Evolutionary conservation across 1,284 basidiomycete genomes (phyloP).

Genomic region (Spongiforma sp.): DNA sequence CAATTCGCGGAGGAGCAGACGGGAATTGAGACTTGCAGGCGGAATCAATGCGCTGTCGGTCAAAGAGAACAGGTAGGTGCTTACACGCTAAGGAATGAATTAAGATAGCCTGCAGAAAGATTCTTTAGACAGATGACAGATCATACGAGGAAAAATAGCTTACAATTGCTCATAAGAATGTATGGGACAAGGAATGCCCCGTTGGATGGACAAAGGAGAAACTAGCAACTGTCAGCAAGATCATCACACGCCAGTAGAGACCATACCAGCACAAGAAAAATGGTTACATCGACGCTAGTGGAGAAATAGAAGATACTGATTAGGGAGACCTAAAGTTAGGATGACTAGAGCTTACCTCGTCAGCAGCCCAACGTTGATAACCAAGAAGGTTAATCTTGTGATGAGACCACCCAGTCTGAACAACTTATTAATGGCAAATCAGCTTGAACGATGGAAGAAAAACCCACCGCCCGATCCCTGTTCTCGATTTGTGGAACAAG

Average conservation of each 20-base stretch:
- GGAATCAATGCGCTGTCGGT: not conserved
- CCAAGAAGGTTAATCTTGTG: slow-evolving; percentile 34
- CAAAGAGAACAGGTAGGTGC: not conserved
- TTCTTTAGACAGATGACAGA: not conserved
- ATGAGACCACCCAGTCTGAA: slow-evolving; percentile 36
- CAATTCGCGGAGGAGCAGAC: slow-evolving; percentile 33
- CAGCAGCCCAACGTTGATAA: slow-evolving; percentile 37
- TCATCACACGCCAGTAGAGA: not conserved
- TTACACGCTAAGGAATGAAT: slow-evolving; percentile 40
- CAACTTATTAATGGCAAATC: not conserved
- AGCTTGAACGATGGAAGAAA: not conserved
- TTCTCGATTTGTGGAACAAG: slow-evolving; percentile 37
- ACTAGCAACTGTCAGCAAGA: slow-evolving; percentile 22
- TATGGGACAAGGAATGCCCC: slow-evolving; percentile 39
- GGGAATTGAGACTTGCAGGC: slow-evolving; percentile 33
- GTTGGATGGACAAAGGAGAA: slow-evolving; percentile 37
- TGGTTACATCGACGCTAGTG: slow-evolving; percentile 32
- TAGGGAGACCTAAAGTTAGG: not conserved
- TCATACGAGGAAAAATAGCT: not conserved
- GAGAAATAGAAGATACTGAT: not conserved
- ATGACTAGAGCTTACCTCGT: slow-evolving; percentile 31
- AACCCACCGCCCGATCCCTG: slow-evolving; percentile 35
- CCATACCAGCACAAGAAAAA: slow-evolving; percentile 36
- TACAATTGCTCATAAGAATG: slow-evolving; percentile 40
- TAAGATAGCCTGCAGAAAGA: slow-evolving; percentile 29